Base-by-base conservation (phyloP, 2,329 filamentous ascomycete species). In the Boeremia exigua region DNA sequence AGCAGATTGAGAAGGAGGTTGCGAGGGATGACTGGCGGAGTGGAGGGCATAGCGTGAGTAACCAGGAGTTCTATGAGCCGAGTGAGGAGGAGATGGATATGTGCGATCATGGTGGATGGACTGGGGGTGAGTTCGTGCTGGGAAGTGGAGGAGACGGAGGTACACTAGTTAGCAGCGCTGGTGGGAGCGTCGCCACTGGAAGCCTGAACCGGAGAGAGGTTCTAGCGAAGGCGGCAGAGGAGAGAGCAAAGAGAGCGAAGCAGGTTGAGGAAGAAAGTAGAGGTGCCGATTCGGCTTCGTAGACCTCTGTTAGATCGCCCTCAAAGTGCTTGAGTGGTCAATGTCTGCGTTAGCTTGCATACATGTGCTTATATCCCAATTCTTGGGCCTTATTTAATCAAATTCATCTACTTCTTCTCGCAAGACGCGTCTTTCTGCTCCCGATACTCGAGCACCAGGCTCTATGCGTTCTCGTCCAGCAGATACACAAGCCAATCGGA, bases 1-100 rank as follows among this genome's bases (percentile, higher is more conserved):
- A 87, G 65, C 84, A 89, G 79, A 96, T 97, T 68, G 93, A 98
- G 80, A 82, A 83, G 46, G 94, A 97, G 79, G 94, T 97, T 3
- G 88, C 89, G 54, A 80, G 79, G 44, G 89, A 85, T 14, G 92
- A 97, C 78, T 96, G 90, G 88, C 88, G 82, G 68, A 82, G 82
- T 23, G 86, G 87, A 0, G 93, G 93, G 2, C 60, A 60, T 39
- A 73, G 65, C 38, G 73, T 75, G 1, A 69, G 71, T 0, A 61
- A 69, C 39, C 63, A 71, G n/a, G 72, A 70, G 38, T 75, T 63
- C 40, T 75, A 73, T 43, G 66, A 73, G 9, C 70, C 70, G 0
- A 57, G 45, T 6, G 62, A 60, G 15, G 69, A 71, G 27, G 72
- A 73, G 19, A 70, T 46, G 67, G 63, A 47, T 3, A 60, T 72